Base-by-base conservation (phyloP, 1,284 basidiomycete genomes). In the Sanghuangporus sanghuang region DNA sequence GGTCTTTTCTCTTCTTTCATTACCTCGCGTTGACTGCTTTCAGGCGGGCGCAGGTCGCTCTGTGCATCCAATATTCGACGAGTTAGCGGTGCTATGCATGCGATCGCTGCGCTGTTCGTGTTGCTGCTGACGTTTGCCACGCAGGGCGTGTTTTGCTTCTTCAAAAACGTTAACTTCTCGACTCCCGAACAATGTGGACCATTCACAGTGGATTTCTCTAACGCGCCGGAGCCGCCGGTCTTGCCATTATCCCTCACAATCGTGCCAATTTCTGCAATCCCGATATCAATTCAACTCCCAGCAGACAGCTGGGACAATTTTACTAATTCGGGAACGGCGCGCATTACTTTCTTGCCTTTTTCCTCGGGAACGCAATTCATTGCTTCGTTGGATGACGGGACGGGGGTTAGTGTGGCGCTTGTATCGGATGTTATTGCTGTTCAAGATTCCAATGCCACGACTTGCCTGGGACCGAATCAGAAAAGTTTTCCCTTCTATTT, bases 131-230 rank as follows among this genome's bases (percentile, higher is more conserved):
- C 73, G 57, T 68, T 79, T 55, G 76, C 75, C 71, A 78, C 80
- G 76, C 81, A 76, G 77, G 78, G 73, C 74, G 82, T 79, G 68
- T 74, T 77, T 67, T 76, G 78, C 27, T 53, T 64, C 63, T 75
- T 75, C 64, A 69, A 73, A 65, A 73, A 77, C 64, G 79, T 86
- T 72, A 72, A 75, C 14, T 79, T 85, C 66, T 80, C 82, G 42
- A 66, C 76, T 54, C 79, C 84, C 67, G 71, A 76, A 61, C 84
- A 88, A 71, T 87, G 85, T 74, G 79, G 78, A 66, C 76, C 77
- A 40, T 79, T 85, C 67, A 73, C 72, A 55, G 73, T 87, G 62
- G 69, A 74, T 42, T 82, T 86, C 67, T 68, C 71, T 54, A 73
- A 56, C 16, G 9, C 21, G 49, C 21, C 36, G 64, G 5, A 9